These are phyloP conservation scores for Purpureocillium takamizusanense DNA, from an alignment of 2,329 filamentous ascomycete genomes.

Conservation along the genomic window DNA sequence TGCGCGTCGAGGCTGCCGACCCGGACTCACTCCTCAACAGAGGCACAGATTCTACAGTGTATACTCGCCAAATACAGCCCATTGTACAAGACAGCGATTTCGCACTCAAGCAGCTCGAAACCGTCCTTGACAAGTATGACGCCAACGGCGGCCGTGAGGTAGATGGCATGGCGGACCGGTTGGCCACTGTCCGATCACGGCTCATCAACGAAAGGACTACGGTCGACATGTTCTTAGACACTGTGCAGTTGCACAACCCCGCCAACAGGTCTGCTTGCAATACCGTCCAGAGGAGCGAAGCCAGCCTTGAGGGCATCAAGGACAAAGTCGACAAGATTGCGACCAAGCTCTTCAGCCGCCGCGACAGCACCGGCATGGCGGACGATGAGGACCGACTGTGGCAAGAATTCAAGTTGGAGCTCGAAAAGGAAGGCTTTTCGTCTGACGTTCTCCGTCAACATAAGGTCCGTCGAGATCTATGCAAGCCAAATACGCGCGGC, in stretches of 20 bases:
- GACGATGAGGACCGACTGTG: constrained; percentile 45
- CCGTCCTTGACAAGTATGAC: constrained; percentile 39
- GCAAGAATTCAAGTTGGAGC: constrained; percentile 48
- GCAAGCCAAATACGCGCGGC: constrained; percentile 1
- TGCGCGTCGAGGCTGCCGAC: constrained; percentile 49
- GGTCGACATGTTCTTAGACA: constrained; percentile 48
- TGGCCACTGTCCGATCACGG: constrained; percentile 34
- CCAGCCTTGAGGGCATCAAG: constrained; percentile 44
- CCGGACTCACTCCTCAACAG: constrained; percentile 45
- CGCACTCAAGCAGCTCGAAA: constrained; percentile 45
- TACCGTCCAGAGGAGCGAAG: constrained; percentile 25
- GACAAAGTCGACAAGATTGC: constrained; percentile 53
- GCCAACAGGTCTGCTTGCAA: constrained; percentile 23
- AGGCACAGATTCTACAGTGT: constrained; percentile 27
- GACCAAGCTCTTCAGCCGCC: constrained; percentile 35
- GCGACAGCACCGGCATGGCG: constrained; percentile 24
- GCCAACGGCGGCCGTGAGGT: constrained; percentile 17
- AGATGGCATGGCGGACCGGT: constrained; percentile 24
- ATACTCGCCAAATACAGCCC: constrained; percentile 38
- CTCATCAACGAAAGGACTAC: constrained; percentile 42
- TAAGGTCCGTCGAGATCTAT: constrained; percentile 36
- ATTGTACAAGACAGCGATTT: constrained; percentile 48
- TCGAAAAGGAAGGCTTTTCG: constrained; percentile 50
- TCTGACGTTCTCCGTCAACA: constrained; percentile 44
- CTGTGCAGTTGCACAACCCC: constrained; percentile 42